These are phyloP conservation scores for Nigrospora sphaerica DNA, from an alignment of 2,329 filamentous ascomycete genomes.

Conservation along the genomic window DNA sequence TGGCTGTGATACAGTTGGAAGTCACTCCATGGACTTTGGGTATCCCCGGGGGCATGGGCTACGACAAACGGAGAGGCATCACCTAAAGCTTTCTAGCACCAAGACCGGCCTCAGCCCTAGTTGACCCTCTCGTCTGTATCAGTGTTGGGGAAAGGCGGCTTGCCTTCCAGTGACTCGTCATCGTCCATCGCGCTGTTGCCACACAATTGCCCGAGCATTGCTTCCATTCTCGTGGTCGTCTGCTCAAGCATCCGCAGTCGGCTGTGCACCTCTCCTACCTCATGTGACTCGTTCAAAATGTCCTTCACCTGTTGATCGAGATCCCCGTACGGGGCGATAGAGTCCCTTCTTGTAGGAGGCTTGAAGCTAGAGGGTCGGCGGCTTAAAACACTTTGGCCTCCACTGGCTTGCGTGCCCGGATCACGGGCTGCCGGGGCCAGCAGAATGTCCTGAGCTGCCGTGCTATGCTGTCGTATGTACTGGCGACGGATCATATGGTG, in stretches of 20 bases:
- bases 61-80: no score
- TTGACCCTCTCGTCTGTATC: no score
- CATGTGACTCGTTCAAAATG: slow-evolving; percentile 39
- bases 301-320: slow-evolving; percentile 42
- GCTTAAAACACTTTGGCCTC: neutral
- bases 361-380: slow-evolving; percentile 11
- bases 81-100: no score
- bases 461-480: slow-evolving; percentile 37
- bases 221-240: slow-evolving; percentile 39
- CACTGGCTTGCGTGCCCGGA: no score
- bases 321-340: slow-evolving; percentile 44
- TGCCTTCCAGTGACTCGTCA: slow-evolving; percentile 7
- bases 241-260: slow-evolving; percentile 44
- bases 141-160: no score
- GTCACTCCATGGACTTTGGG: no score
- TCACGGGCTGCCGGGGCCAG: slow-evolving; percentile 3
- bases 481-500: slow-evolving; percentile 51
- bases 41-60: no score
- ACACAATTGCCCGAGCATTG: slow-evolving; percentile 33
- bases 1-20: no score
- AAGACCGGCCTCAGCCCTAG: no score
- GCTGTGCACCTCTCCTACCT: slow-evolving; percentile 33
- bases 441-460: slow-evolving; percentile 21
- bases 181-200: slow-evolving; percentile 10
- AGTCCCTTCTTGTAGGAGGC: slow-evolving; percentile 42